Conservation (phyloP, 768 basidiomycete genomes). For the Hygrophoropsis aurantiaca region DNA sequence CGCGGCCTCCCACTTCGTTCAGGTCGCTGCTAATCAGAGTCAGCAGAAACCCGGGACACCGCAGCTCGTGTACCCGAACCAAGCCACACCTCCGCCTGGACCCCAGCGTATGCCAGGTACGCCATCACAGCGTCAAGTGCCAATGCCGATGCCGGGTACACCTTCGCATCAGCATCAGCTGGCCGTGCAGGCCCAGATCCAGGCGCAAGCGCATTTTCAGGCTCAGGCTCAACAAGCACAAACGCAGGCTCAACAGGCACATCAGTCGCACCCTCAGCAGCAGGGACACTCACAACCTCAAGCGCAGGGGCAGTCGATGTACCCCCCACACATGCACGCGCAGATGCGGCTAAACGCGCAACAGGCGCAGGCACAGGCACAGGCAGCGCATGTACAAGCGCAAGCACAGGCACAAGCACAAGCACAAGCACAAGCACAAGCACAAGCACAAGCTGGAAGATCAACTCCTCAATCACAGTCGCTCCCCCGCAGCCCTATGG, state of each 20-base stretch:
- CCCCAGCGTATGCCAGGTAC: too few relatives aligned
- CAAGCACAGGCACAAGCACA: slow-evolving; percentile 8
- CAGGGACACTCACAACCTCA: slow-evolving; percentile 15
- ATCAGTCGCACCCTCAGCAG: slow-evolving; percentile 16
- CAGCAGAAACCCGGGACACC: slow-evolving; percentile 33
- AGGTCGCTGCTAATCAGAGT: slow-evolving; percentile 15
- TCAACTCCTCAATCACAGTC: slow-evolving; percentile 5
- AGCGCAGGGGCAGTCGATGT: slow-evolving; percentile 12
- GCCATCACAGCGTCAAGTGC: too few relatives aligned
- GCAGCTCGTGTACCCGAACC: slow-evolving; percentile 21
- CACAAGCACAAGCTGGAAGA: slow-evolving; percentile 13
- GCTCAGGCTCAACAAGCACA: slow-evolving; percentile 15
- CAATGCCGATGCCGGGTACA: too few relatives aligned
- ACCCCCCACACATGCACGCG: neutral
- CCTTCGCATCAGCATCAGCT: too few relatives aligned
- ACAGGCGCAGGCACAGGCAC: slow-evolving; percentile 1
- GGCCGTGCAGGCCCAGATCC: slow-evolving; percentile 16
- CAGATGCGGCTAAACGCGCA: slow-evolving; percentile 13
- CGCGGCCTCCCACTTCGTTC: slow-evolving; percentile 24
- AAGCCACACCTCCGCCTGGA: slow-evolving; percentile 12
- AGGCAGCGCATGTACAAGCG: neutral
- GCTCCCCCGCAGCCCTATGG: slow-evolving; percentile 19
- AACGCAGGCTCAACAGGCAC: slow-evolving; percentile 14
- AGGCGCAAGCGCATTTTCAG: slow-evolving; percentile 10
- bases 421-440: slow-evolving; percentile 7